These are phyloP conservation scores for Condylostoma magnum DNA, from an alignment of 169 alveolate species.

Conservation along the genomic window DNA sequence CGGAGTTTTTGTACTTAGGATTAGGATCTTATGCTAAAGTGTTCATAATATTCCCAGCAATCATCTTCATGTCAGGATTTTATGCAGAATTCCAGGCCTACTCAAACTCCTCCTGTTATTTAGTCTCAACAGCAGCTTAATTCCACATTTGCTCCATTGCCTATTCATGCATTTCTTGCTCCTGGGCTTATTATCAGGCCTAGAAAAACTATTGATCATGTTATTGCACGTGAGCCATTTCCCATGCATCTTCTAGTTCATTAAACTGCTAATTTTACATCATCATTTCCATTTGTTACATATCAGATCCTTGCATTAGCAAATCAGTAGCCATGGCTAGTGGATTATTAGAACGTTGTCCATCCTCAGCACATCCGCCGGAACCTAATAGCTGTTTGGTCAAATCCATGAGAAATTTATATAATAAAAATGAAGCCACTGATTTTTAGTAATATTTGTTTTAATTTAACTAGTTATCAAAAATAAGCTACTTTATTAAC, in stretches of 20 bases:
- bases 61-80: neutral
- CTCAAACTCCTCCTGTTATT: neutral
- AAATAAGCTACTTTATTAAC: too few relatives aligned
- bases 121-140: neutral
- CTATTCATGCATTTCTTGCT: neutral
- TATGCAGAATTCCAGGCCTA: neutral
- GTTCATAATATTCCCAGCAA: neutral
- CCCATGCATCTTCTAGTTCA: constrained; percentile 29
- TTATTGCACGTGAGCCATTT: neutral
- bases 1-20: constrained; percentile 18
- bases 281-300: neutral
- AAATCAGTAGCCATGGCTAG: neutral
- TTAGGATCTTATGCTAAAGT: neutral
- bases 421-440: too few relatives aligned
- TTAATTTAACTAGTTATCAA: too few relatives aligned
- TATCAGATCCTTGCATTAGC: neutral
- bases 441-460: too few relatives aligned
- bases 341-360: neutral
- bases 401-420: too few relatives aligned
- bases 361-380: neutral
- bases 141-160: neutral
- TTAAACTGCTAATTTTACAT: too few relatives aligned
- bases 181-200: neutral
- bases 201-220: neutral
- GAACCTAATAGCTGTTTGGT: neutral